Evolutionary conservation across 352 stramenopile species (phyloP), one percentile per base, ranked within the genome.

Genomic region (Pythium chondricola): DNA sequence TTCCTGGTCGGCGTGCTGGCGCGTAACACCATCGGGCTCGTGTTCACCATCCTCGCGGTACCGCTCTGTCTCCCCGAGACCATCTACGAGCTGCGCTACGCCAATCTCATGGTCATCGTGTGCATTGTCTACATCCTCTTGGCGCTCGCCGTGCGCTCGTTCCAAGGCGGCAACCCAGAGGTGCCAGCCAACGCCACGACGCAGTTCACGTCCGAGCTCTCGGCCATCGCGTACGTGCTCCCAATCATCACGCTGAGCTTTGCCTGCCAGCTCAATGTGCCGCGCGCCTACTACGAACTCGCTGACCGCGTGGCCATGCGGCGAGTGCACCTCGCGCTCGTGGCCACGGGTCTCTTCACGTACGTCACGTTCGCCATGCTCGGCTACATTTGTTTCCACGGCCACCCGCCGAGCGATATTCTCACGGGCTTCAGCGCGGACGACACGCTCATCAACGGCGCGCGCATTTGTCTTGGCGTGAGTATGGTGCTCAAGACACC

Each of bases 401-500:
- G 81, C 18, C 67, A 85, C 51, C 81, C 81, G n/a, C 81, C 81
- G n/a, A 87, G 74, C 61, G 76, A 93, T 47, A 86, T 93, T 35
- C 63, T 93, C 36, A 90, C 78, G 25, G 81, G 78, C 16, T 93
- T 93, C 50, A 54, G 61, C 16, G 37, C 64, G 2, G 65, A 88
- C 57, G 79, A 90, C 52, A 69, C 52, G 48, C 67, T 86, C 30
- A 88, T 93, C 53, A 93, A 93, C 48, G 79, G 71, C 31, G 81
- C 80, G 24, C 76, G 78, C 6, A 52, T 93, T 10, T 83, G 75
- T 16, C 65, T 93, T 16, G 81, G 78, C 8, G 47, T 73, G 16
- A 87, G 73, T 37, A 88, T 88, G 78, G 57, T 93, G 31, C 63
- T 86, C 49, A 89, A 90, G 69, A 88, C 78, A 26, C 81, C 81